Conservation (phyloP, 2,329 filamentous ascomycete genomes). For the Paracorniculantispora psalliotae region DNA sequence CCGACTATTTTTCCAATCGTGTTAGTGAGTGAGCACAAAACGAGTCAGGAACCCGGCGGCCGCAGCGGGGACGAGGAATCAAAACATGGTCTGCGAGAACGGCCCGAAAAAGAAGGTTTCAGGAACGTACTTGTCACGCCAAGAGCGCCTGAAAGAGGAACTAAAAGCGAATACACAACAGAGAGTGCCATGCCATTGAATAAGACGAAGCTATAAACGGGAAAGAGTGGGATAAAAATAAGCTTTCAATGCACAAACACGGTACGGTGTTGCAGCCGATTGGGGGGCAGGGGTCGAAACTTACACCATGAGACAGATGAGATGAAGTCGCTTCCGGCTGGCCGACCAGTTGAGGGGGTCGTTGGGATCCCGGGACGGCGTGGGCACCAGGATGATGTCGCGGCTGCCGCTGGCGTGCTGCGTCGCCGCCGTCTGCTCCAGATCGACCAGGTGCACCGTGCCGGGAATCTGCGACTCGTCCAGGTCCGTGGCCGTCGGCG, state of each 20-base stretch:
- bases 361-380: constrained; percentile 44
- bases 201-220: constrained; percentile 28
- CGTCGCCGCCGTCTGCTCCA: constrained; percentile 28
- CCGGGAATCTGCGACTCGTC: constrained; percentile 27
- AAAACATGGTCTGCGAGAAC: not conserved
- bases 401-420: constrained; percentile 27
- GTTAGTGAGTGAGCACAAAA: not conserved
- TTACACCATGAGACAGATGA: constrained; percentile 28
- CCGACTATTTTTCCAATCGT: constrained; percentile 16
- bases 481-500: not conserved
- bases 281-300: constrained; percentile 5
- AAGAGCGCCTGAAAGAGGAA: constrained; percentile 29
- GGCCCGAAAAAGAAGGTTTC: not conserved
- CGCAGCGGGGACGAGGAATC: not conserved
- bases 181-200: constrained; percentile 36
- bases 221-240: not conserved
- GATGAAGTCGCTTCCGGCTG: constrained; percentile 22
- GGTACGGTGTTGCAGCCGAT: too few species aligned
- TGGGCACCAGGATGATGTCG: constrained; percentile 47
- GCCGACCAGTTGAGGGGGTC: constrained; percentile 48
- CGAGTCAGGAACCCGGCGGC: not conserved
- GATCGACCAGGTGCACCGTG: constrained; percentile 37
- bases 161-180: constrained; percentile 35
- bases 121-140: constrained; percentile 22
- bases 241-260: not conserved